Base-by-base conservation (phyloP, 306 rosid species). In the Inga leiocalycina region DNA sequence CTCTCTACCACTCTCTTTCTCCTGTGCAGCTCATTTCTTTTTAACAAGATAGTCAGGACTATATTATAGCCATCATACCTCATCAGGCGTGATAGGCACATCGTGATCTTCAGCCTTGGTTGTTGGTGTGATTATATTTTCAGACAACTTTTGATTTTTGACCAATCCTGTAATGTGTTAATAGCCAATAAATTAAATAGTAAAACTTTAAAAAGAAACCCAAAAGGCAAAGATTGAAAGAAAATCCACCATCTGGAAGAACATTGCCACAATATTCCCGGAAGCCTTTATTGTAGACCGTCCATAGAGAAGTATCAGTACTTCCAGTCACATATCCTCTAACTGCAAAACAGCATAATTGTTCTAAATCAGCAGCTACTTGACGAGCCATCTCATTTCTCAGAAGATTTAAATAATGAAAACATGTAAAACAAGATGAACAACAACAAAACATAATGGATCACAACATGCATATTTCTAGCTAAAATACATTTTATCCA, bases 251-350 rank as follows among this genome's bases (percentile, higher is more conserved):
- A 46, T 94, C 99, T 46, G 94, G 91, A 34, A 96, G 91, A 80
- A 78, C 89, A 74, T 96, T 96, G 87, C 97, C 94, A 83, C 99
- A 96, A 76, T 96, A 96, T 81, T 89, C 91, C 19, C 97, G 90
- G 76, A 80, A 79, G 46, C 99, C 98, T 10, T 88, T 93, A 24
- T 89, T 86, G 90, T 96, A 96, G 82, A 94, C 95, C 8, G 97
- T 96, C 99, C 99, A 96, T 82, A 96, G 83, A 22, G 97, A 94
- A 11, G 99, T 96, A 86, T 96, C 99, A 0, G 99, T 96, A 75
- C 98, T 96, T 87, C 99, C 99, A n/a, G 99, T 96, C 81, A 96
- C 94, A 87, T 71, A 96, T 37, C 99, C 97, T 91, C 99, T 90
- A 79, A 88, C 99, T 94, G 82, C 83, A 90, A 80, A 79, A 68